These are phyloP conservation scores for Ophiosphaerella korrae DNA, from an alignment of 2,329 filamentous ascomycete species.

Conservation along the genomic window DNA sequence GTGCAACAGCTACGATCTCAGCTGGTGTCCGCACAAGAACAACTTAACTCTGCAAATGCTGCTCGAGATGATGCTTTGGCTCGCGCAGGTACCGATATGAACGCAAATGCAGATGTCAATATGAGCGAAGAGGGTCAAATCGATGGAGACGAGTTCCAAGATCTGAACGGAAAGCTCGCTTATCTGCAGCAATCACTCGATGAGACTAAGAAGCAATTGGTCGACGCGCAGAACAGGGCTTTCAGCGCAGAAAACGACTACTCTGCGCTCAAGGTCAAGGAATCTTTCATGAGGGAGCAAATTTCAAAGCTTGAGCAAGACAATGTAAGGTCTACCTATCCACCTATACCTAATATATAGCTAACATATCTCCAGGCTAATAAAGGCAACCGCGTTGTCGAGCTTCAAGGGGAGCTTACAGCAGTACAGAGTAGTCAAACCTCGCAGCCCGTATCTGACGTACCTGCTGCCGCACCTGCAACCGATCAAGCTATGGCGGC, in stretches of 20 bases:
- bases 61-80: constrained; percentile 68
- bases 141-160: constrained; percentile 37
- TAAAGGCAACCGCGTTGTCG: constrained; percentile 47
- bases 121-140: constrained; percentile 56
- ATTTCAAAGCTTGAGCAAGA: constrained; percentile 69
- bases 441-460: constrained; percentile 14
- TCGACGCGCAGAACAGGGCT: constrained; percentile 35
- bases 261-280: constrained; percentile 44
- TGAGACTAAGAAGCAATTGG: not conserved
- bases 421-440: constrained; percentile 31
- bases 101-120: constrained; percentile 36
- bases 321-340: constrained; percentile 43
- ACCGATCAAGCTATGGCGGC: constrained; percentile 14
- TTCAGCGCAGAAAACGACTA: constrained; percentile 41
- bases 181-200: constrained; percentile 43
- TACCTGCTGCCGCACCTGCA: constrained; percentile 5
- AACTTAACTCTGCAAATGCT: constrained; percentile 64
- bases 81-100: constrained; percentile 50
- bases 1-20: constrained; percentile 25
- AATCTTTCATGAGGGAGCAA: constrained; percentile 62
- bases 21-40: constrained; percentile 28
- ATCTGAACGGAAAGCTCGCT: constrained; percentile 38
- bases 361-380: constrained; percentile 40
- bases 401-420: constrained; percentile 40
- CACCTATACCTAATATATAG: not conserved